Evolutionary conservation across 192 early-diverging fungal genomes (phyloP).

Genomic region (Coemansia sp.): DNA sequence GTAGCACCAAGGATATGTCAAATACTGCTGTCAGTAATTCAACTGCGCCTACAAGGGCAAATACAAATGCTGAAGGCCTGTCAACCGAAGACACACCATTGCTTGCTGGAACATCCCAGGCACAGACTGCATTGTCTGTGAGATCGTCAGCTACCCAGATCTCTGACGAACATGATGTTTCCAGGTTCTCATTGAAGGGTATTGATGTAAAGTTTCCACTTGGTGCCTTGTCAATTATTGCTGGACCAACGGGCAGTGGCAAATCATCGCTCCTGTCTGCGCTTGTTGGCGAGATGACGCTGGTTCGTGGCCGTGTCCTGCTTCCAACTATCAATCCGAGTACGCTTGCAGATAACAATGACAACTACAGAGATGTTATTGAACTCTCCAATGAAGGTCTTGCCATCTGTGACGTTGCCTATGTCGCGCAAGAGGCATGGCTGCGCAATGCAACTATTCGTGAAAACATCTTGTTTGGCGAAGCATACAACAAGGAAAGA

Average conservation of each 20-base stretch:
- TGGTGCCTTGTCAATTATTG: conserved; percentile 65
- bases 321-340: conserved; percentile 10
- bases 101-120: background rate
- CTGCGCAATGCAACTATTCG: conserved; percentile 66
- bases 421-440: conserved; percentile 74
- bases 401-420: conserved; percentile 63
- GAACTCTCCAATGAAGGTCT: conserved; percentile 22
- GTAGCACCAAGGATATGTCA: background rate
- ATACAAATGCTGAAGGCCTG: background rate
- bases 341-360: no score
- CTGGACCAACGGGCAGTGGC: conserved; percentile 82
- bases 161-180: background rate
- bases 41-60: no score
- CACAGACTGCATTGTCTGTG: background rate
- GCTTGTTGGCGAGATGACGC: conserved; percentile 73
- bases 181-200: conserved; percentile 58
- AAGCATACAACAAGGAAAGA: conserved; percentile 57
- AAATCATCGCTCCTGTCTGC: conserved; percentile 74
- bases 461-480: conserved; percentile 80
- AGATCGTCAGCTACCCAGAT: background rate
- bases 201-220: conserved; percentile 64
- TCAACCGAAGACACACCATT: conserved; percentile 7
- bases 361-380: conserved; percentile 9
- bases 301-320: conserved; percentile 13
- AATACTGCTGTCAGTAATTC: background rate